Percentiles rank a stretch among this genome's conserved stretches.
These are phyloP conservation scores for Cryphonectria naterciae DNA, from an alignment of 2,329 filamentous ascomycete genomes.

Conservation along the genomic window DNA sequence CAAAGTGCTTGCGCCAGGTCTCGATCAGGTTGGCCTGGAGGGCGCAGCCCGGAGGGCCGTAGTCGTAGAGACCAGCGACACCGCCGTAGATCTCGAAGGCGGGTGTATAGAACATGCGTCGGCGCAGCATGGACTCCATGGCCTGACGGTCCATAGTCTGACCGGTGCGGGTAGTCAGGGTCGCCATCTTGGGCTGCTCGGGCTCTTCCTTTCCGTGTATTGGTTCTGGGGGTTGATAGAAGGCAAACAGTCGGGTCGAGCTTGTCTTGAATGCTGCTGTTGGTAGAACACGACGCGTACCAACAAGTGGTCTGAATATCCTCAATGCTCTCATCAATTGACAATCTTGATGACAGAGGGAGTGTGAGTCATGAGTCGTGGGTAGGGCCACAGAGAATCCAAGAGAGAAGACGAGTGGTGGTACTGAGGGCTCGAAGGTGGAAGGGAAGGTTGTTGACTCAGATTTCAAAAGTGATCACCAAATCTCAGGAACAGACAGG, in stretches of 20 bases:
- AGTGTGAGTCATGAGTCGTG: constrained; percentile 1
- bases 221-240: not conserved
- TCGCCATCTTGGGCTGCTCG: constrained; percentile 23
- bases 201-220: not conserved
- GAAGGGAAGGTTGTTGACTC: constrained; percentile 3
- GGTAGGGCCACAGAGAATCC: not conserved
- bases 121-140: constrained; percentile 84
- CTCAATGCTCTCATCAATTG: constrained; percentile 35
- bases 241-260: constrained; percentile 24
- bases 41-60: constrained; percentile 85
- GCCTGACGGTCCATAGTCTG: constrained; percentile 82
- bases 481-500: constrained; percentile 6
- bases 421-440: not conserved
- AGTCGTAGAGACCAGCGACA: constrained; percentile 88
- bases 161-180: constrained; percentile 77
- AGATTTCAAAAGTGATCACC: constrained; percentile 2
- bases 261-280: constrained; percentile 21
- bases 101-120: constrained; percentile 92
- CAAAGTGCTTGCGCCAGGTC: constrained; percentile 90
- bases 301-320: constrained; percentile 33
- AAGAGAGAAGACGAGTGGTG: not conserved
- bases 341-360: constrained; percentile 6
- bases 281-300: constrained; percentile 28
- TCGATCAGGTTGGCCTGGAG: constrained; percentile 88
- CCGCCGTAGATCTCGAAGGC: constrained; percentile 95